phyloP scores from a whole-genome alignment of 306 rosid genomes.

The apple (Malus domestica) region ASM211411v1 NC_041789.1:18738001-18738500 shows the following conservation, averaged over 20 bases:
- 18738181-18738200: not conserved
- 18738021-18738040: no score
- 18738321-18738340: not conserved
- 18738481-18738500: no score
- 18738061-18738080: no score
- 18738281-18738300: not conserved
- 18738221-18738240: no score
- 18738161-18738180: not conserved
- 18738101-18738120: no score
- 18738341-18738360: not conserved
- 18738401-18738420: not conserved
- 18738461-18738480: rapidly evolving
- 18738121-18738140: no score
- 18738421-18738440: no score
- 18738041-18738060: no score
- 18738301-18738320: not conserved
- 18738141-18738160: no score
- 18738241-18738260: no score
- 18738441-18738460: not conserved
- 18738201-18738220: not conserved
- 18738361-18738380: not conserved
- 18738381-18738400: not conserved
- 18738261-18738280: not conserved
- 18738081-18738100: no score
- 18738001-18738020: no score